Evolutionary conservation across 495 filamentous ascomycete species (phyloP).

Genomic region (Hyaloscypha bicolor): DNA sequence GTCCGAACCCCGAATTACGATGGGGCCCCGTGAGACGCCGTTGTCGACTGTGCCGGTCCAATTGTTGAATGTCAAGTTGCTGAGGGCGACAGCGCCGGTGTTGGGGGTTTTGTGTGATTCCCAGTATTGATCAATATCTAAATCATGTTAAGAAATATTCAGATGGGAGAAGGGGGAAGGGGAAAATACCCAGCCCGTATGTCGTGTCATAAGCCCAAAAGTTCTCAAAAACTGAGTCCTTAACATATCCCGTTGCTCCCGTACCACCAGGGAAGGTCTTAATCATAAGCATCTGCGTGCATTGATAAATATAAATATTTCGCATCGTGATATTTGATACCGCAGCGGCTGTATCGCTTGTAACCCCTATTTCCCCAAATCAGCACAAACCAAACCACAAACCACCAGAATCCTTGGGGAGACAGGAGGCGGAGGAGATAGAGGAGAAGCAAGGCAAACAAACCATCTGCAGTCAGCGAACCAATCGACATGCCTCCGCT

Average conservation of each 20-base stretch:
- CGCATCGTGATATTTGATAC: slow-evolving; percentile 52
- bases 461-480: slow-evolving; percentile 3
- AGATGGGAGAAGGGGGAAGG: slow-evolving; percentile 54
- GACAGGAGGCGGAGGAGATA: too few species aligned
- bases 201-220: slow-evolving; percentile 6
- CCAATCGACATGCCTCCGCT: slow-evolving; percentile 57
- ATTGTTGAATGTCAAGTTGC: slow-evolving; percentile 54
- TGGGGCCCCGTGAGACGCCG: slow-evolving; percentile 51
- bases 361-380: neutral
- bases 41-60: slow-evolving; percentile 59
- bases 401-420: slow-evolving; percentile 29
- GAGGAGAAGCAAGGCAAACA: slow-evolving; percentile 26
- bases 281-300: slow-evolving; percentile 67
- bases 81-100: slow-evolving; percentile 52
- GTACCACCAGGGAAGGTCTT: slow-evolving; percentile 51
- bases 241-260: slow-evolving; percentile 39
- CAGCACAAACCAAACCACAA: slow-evolving; percentile 5
- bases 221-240: slow-evolving; percentile 39
- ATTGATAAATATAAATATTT: slow-evolving; percentile 54
- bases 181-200: neutral
- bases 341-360: slow-evolving; percentile 11
- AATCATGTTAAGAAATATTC: slow-evolving; percentile 45
- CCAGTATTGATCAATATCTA: slow-evolving; percentile 51
- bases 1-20: slow-evolving; percentile 41
- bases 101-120: slow-evolving; percentile 1